phyloP scores from a whole-genome alignment of 202 grass and related monocot species.

The Cymbopogon flexuosus region DNA sequence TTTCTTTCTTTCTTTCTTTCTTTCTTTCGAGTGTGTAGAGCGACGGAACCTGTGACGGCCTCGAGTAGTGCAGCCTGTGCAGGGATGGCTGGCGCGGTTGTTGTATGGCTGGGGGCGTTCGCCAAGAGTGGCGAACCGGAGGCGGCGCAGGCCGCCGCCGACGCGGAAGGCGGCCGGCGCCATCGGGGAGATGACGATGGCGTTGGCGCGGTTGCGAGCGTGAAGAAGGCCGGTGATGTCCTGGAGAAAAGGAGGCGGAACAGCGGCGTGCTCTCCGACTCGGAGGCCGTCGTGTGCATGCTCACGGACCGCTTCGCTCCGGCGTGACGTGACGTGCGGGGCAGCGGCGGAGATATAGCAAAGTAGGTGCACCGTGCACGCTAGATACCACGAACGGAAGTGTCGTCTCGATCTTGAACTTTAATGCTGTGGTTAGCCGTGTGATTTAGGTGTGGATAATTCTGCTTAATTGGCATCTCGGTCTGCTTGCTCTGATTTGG shows the following conservation, averaged over 20 bases:
- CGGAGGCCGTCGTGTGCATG: slow-evolving; percentile 57
- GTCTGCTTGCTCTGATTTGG: background rate
- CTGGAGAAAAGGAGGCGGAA: slow-evolving; percentile 31
- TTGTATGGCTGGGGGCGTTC: slow-evolving; percentile 51
- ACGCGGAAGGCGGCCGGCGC: background rate
- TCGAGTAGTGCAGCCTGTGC: background rate
- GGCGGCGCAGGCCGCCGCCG: background rate
- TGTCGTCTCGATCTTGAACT: background rate
- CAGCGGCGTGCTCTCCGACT: slow-evolving; percentile 43
- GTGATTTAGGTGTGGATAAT: background rate
- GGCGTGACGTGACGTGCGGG: slow-evolving; percentile 1
- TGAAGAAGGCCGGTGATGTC: background rate
- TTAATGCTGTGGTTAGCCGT: background rate
- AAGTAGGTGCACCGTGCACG: background rate
- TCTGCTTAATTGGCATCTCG: background rate
- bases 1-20: background rate
- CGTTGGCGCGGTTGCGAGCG: background rate
- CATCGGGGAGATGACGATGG: background rate
- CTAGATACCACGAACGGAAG: background rate
- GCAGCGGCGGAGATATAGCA: background rate
- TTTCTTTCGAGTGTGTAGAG: background rate
- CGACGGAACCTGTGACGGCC: background rate
- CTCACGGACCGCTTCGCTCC: slow-evolving; percentile 82
- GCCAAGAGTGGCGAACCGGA: slow-evolving; percentile 33
- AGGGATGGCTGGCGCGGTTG: slow-evolving; percentile 45